Evolutionary conservation across 2,329 filamentous ascomycete species (phyloP), one percentile per base, ranked within the genome.

Genomic region (Fusarium pseudoanthophilum): DNA sequence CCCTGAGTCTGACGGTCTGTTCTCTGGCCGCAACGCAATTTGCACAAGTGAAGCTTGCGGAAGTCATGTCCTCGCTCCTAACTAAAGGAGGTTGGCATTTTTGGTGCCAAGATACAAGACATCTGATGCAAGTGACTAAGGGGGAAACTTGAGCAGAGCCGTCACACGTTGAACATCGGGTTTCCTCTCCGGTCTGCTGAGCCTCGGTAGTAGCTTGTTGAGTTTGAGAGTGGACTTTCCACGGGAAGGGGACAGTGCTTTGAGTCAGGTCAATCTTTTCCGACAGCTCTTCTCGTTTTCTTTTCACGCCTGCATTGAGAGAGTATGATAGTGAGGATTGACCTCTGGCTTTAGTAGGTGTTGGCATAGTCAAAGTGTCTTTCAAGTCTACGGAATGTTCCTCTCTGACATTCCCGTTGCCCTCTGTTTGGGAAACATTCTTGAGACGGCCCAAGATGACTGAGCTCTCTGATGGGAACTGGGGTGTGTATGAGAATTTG

Each of bases 251-350:
- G 24, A 83, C 77, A 10, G 82, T 82, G 70, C 69, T 77, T 61
- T 80, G 80, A 6, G 73, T 74, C 46, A 83, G 82, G 49, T 83
- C 80, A 8, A 78, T 67, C 4, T 52, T 63, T 20, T 67, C 67
- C 4, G 32, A 59, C 21, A 62, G 55, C 5, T 68, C 30, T 18
- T 73, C 72, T 63, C 78, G 76, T 67, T 82, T 82, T 40, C 80
- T 74, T 69, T 83, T 82, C 20, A 73, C 43, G 7, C 72, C 64
- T 11, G 39, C 32, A 24, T 57, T 70, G 20, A 71, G 55, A 36
- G 63, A 66, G 32, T 32, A 55, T 36, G 53, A 32, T 24, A 65
- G 52, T 20, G 56, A 56, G 13, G 49, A 58, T 26, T 66, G 61
- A 7, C 28, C 59, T 20, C 66, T 71, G 21, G 59, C 53, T 30